phyloP scores from a whole-genome alignment of 2,329 filamentous ascomycete genomes.

The Cadophora gregata region DNA sequence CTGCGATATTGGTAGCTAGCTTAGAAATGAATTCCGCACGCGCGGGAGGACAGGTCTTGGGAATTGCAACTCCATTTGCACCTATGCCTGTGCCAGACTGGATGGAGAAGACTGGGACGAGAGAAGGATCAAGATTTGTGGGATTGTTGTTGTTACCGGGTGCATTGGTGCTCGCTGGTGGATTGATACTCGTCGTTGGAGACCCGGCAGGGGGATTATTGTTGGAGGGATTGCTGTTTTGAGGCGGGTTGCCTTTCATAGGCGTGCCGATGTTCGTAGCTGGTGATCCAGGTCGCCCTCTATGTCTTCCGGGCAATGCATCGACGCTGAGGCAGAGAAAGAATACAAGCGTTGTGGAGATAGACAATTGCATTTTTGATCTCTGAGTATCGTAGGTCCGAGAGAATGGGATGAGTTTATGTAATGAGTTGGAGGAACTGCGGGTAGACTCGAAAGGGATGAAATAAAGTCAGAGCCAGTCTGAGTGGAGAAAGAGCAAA shows the following conservation, averaged over 20 bases:
- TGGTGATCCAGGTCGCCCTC: background rate
- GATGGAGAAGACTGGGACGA: slow-evolving; percentile 31
- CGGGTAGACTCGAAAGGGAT: background rate
- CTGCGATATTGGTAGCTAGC: slow-evolving; percentile 27
- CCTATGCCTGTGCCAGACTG: slow-evolving; percentile 25
- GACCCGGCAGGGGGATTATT: background rate
- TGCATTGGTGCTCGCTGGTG: background rate
- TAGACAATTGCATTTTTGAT: slow-evolving; percentile 16
- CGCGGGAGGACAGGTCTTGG: slow-evolving; percentile 26
- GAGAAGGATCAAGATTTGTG: slow-evolving; percentile 19
- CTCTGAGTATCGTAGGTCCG: background rate
- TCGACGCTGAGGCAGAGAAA: slow-evolving; percentile 11
- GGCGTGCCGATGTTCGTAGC: background rate
- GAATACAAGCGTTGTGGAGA: background rate
- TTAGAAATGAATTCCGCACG: slow-evolving; percentile 27
- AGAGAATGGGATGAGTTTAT: background rate
- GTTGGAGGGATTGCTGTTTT: slow-evolving; percentile 4
- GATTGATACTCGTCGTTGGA: background rate
- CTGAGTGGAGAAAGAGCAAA: background rate
- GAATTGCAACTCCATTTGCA: slow-evolving; percentile 28
- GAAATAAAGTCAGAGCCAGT: slow-evolving; percentile 5
- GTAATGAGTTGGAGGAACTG: background rate
- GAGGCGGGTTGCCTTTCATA: background rate
- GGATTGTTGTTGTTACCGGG: slow-evolving; percentile 6
- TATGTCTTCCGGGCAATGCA: slow-evolving; percentile 6